Evolutionary conservation across 306 rosid genomes (phyloP).

Genomic region (Prunus dulcis): DNA sequence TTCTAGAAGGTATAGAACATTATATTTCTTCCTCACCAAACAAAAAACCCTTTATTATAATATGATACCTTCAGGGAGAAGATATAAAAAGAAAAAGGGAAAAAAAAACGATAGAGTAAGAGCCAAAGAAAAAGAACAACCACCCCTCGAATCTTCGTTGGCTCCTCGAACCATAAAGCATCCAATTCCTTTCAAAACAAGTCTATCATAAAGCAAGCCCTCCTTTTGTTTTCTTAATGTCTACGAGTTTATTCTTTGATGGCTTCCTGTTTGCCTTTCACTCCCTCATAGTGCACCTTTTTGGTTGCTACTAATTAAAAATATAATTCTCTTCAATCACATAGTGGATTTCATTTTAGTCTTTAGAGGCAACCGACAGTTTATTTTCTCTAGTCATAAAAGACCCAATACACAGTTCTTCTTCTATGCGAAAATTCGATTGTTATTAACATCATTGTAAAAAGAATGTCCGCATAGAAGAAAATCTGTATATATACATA

Average conservation of each 20-base stretch:
- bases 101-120: conserved; percentile 21
- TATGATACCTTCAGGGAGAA: conserved; percentile 4
- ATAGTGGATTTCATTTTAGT: neutral
- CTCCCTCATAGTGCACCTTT: neutral
- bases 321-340: neutral
- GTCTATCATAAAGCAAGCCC: neutral
- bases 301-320: neutral
- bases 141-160: conserved; percentile 1
- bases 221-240: neutral
- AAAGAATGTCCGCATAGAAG: too few relatives aligned
- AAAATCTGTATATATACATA: neutral
- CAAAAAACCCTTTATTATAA: conserved; percentile 1
- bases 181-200: conserved; percentile 13
- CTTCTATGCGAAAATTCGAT: too few relatives aligned
- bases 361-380: neutral
- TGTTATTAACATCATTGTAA: too few relatives aligned
- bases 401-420: neutral
- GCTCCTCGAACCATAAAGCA: conserved; percentile 23
- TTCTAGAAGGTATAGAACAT: conserved; percentile 11
- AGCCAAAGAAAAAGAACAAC: conserved; percentile 24
- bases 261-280: neutral
- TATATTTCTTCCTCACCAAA: conserved; percentile 13
- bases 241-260: neutral
- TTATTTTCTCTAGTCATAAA: neutral
- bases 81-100: neutral